Base-by-base conservation (phyloP, 345 rosid genomes). In the Mangifera indica region DNA sequence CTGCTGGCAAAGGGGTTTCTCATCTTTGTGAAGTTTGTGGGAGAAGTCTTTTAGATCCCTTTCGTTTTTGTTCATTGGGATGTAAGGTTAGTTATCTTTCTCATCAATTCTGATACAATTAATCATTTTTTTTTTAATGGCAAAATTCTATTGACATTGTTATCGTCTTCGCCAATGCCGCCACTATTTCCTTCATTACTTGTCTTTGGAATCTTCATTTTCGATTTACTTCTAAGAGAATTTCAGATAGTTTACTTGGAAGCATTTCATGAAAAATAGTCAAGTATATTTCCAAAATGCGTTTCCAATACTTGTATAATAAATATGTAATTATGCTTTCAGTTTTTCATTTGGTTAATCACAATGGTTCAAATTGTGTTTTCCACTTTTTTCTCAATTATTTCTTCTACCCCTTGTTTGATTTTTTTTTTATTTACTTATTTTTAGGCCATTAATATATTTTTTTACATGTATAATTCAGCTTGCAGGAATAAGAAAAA, bases 21-120 rank as follows among this genome's bases (percentile, higher is more conserved):
- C 72, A 82, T 78, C 24, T 76, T 3, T 82, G 82, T 37, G 77
- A 76, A 64, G 68, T 71, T 14, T 82, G 82, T 48, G 73, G 72
- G 18, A 73, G 85, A 18, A 79, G 29, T 66, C 81, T 84, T 2
- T 52, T 74, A 67, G 83, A 72, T 48, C 71, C 84, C 17, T 74
- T 69, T 56, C 82, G 81, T 34, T 78, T 77, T 75, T 82, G 85
- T 55, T 82, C 85, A 15, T 55, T 82, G 69, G 85, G 82, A 21
- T 82, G 85, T 34, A 82, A 82, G 85, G 85, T 82, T 56, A 32
- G 76, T 70, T 18, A 10, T 45, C 1, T 14, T 26, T 34, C 10
- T n/a, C 53, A 13, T 17, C 56, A 18, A 15, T 24, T 10, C 37
- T 3, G 12, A 18, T 42, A 24, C 10, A 25, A 24, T 65, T 64